Evolutionary conservation across 768 basidiomycete genomes (phyloP), one percentile per base, ranked within the genome.

Genomic region (Tephrocybe sp.): DNA sequence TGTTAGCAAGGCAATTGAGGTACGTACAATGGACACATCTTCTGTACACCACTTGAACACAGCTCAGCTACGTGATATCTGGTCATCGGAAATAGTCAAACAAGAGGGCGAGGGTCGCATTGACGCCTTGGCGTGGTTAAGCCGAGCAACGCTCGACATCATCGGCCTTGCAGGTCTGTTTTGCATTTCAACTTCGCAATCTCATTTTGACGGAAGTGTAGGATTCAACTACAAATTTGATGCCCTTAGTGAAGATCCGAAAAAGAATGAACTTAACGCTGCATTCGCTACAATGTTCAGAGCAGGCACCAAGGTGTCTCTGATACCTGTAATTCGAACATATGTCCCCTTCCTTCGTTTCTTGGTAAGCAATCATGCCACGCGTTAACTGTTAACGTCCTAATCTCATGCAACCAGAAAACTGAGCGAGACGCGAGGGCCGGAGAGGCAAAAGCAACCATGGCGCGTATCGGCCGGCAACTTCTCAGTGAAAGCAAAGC

Each of bases 111-210:
- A 47, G 2, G 64, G 53, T 4, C 62, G 65, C 4, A 65, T 89
- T 24, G 83, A 92, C 39, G 78, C 82, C 2, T 66, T 84, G 38
- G 66, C 72, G 3, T 88, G 82, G 79, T 69, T 91, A 3, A 81
- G 78, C 41, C 79, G 78, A 50, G 76, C 79, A 36, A 88, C 88
- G 3, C 69, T 91, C 10, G 90, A 91, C 52, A 77, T 88, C 45
- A 90, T 93, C 45, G 88, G 88, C 11, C 69, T 86, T 27, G 84
- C 71, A 67, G 83, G 86, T 57, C 71, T 65, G 55, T 77, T 27
- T 44, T 72, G 77, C 5, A 9, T n/a, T 2, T 76, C 58, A 59
- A 70, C 34, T 61, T 18, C 29, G 24, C 45, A 12, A 47, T 6
- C n/a, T n/a, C n/a, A 18, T 19, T 25, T 12, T 34, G 15, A 10